Evolutionary conservation across 2,329 filamentous ascomycete genomes (phyloP).

Genomic region (Plenodomus biglobosus): DNA sequence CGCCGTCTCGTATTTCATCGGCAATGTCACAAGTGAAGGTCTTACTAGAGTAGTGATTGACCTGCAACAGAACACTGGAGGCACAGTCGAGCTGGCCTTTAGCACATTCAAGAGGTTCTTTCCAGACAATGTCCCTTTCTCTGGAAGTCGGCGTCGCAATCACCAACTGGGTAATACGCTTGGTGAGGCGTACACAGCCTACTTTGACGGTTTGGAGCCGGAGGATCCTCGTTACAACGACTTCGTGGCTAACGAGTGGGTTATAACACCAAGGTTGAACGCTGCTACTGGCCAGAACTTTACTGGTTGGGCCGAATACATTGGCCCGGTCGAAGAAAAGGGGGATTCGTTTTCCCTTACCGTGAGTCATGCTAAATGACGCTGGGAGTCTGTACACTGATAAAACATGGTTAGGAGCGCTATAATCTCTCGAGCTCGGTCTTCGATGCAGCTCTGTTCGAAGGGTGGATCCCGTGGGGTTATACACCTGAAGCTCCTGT

Average conservation of each 20-base stretch:
- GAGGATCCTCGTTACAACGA: constrained; percentile 4
- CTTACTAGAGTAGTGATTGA: constrained; percentile 64
- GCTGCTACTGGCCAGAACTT: constrained; percentile 36
- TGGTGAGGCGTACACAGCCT: constrained; percentile 14
- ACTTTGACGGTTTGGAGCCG: constrained; percentile 3
- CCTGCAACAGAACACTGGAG: constrained; percentile 61
- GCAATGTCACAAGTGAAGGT: constrained; percentile 45
- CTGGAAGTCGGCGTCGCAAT: constrained; percentile 48
- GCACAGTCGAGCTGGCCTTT: constrained; percentile 39
- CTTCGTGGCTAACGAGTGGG: constrained; percentile 18
- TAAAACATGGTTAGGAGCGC: constrained; percentile 6
- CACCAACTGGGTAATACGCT: constrained; percentile 32
- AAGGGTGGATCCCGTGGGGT: constrained; percentile 10
- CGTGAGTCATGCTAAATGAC: constrained; percentile 4
- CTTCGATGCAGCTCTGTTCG: constrained; percentile 34
- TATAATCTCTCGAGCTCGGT: constrained; percentile 15
- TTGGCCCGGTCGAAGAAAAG: constrained; percentile 20
- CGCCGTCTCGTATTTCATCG: constrained; percentile 46
- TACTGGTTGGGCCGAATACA: constrained; percentile 47
- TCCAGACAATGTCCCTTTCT: constrained; percentile 45
- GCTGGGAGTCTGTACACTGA: background rate
- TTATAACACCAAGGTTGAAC: constrained; percentile 17
- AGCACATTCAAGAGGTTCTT: constrained; percentile 54
- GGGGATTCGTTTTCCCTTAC: constrained; percentile 42
- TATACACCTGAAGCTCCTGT: constrained; percentile 2